These are phyloP conservation scores for Nelumbo lutea DNA, from an alignment of 164 flowering plant genomes.

Conservation along the genomic window DNA sequence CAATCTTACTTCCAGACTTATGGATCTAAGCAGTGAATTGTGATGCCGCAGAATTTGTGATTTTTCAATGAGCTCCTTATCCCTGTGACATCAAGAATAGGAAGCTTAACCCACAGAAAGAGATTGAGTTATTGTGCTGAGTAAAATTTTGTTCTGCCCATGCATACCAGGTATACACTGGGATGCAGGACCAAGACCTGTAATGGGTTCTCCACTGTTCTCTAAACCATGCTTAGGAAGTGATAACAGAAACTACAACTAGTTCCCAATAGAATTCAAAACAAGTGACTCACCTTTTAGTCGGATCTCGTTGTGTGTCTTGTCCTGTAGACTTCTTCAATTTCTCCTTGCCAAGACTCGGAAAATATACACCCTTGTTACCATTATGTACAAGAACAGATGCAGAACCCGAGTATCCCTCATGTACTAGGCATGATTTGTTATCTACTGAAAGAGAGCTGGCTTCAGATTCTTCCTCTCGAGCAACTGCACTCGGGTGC, in stretches of 20 bases:
- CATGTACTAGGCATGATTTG: constrained; percentile 36
- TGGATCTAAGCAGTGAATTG: constrained; percentile 46
- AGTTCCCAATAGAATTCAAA: background rate
- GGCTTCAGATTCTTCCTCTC: constrained; percentile 96
- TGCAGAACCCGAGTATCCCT: constrained; percentile 39
- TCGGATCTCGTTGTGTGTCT: constrained; percentile 34
- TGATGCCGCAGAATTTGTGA: constrained; percentile 40
- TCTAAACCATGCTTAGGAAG: background rate
- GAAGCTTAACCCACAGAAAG: background rate
- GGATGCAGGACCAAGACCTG: background rate
- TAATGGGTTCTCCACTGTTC: background rate
- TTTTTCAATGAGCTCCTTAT: constrained; percentile 43
- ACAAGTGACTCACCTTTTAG: constrained; percentile 39
- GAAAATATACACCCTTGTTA: constrained; percentile 26
- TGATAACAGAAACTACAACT: no score
- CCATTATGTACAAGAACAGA: constrained; percentile 39
- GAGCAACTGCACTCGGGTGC: constrained; percentile 60
- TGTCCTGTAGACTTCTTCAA: constrained; percentile 31
- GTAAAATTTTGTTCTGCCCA: background rate
- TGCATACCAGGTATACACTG: background rate
- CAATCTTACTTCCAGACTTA: constrained; percentile 69
- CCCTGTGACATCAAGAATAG: constrained; percentile 41
- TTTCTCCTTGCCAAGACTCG: constrained; percentile 24
- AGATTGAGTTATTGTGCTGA: background rate
- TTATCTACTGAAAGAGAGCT: constrained; percentile 84